phyloP scores from a whole-genome alignment of 441 rosid species.

The Aquilaria agallochum region DNA sequence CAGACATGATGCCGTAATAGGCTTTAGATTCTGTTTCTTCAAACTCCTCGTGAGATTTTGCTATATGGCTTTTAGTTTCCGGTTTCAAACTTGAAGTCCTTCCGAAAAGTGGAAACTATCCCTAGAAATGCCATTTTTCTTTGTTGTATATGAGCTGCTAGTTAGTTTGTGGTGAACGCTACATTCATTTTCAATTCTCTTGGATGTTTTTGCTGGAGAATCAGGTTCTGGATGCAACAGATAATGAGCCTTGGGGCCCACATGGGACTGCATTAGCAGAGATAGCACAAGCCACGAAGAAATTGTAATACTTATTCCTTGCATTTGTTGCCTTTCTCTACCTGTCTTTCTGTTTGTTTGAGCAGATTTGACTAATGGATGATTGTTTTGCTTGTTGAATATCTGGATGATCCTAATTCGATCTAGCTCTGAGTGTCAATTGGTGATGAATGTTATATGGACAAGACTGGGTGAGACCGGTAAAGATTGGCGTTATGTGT shows the following conservation, averaged over 20 bases:
- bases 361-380: constrained; percentile 5
- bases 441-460: constrained; percentile 97
- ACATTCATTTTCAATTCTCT: too few relatives aligned
- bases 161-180: too few relatives aligned
- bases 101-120: too few relatives aligned
- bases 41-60: too few relatives aligned
- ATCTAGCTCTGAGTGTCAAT: constrained; percentile 84
- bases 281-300: constrained; percentile 86
- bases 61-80: too few relatives aligned
- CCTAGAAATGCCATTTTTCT: too few relatives aligned
- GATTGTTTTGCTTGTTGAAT: constrained; percentile 5
- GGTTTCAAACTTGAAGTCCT: too few relatives aligned
- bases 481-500: constrained; percentile 97
- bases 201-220: neutral
- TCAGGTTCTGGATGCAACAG: constrained; percentile 98
- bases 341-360: neutral
- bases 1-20: too few relatives aligned
- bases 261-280: constrained; percentile 95
- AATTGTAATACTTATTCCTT: constrained; percentile 49
- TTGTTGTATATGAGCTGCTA: too few relatives aligned
- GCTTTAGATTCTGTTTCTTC: too few relatives aligned
- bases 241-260: constrained; percentile 99
- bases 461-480: constrained; percentile 85
- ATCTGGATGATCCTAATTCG: constrained; percentile 21
- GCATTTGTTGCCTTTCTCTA: constrained; percentile 3